These are phyloP conservation scores for Polyplosphaeria fusca DNA, from an alignment of 495 filamentous ascomycete genomes.

Conservation along the genomic window DNA sequence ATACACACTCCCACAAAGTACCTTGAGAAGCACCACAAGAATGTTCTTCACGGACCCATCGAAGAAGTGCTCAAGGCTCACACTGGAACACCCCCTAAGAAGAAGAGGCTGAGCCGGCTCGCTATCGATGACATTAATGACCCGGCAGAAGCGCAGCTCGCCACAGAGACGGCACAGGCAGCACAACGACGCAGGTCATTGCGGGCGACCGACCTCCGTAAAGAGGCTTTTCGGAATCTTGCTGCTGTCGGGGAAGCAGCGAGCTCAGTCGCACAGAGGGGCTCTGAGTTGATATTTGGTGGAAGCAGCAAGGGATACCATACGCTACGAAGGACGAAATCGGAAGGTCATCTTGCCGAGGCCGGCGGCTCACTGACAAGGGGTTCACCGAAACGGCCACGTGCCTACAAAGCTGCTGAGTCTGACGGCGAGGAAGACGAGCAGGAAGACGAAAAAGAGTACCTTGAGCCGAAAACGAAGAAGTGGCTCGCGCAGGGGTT, in stretches of 20 bases:
- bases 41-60: slow-evolving; percentile 32
- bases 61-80: background rate
- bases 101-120: background rate
- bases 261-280: slow-evolving; percentile 1
- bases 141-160: slow-evolving; percentile 21
- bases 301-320: background rate
- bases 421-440: slow-evolving; percentile 4
- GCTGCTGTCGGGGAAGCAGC: slow-evolving; percentile 10
- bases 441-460: slow-evolving; percentile 22
- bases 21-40: slow-evolving; percentile 30
- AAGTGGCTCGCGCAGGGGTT: slow-evolving; percentile 75
- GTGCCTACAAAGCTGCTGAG: background rate
- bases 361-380: background rate
- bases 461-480: slow-evolving; percentile 33
- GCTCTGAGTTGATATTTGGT: background rate
- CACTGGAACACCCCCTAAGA: background rate
- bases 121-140: slow-evolving; percentile 8
- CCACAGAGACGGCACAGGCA: slow-evolving; percentile 18
- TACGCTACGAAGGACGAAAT: slow-evolving; percentile 3
- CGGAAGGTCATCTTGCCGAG: slow-evolving; percentile 1
- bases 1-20: slow-evolving; percentile 33
- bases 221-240: slow-evolving; percentile 19
- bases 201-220: slow-evolving; percentile 18
- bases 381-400: slow-evolving; percentile 8
- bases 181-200: slow-evolving; percentile 18